A percentile compares a stretch with the other conserved stretches of the same genome.
phyloP scores from a whole-genome alignment of 2,329 filamentous ascomycete species.

The Colletotrichum incanum region DNA sequence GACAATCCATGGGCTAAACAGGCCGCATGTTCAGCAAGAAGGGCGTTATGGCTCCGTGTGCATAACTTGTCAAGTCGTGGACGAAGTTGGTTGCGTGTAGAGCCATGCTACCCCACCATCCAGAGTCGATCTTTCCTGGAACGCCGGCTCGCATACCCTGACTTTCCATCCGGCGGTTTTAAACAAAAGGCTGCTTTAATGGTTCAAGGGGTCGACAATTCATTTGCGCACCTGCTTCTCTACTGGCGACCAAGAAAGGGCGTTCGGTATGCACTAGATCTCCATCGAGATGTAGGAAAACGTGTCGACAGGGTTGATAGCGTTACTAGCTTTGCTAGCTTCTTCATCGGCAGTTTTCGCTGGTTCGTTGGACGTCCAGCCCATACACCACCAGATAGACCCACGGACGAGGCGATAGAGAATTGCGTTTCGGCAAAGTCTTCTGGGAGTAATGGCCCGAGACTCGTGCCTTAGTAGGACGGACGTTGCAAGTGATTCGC shows the following conservation, averaged over 20 bases:
- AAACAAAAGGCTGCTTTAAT: background rate
- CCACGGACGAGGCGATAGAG: no score
- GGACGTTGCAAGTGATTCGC: background rate
- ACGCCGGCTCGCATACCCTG: background rate
- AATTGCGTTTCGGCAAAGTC: background rate
- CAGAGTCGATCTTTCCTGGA: conserved; percentile 1
- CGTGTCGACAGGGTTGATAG: conserved; percentile 21
- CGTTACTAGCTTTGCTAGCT: background rate
- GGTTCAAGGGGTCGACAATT: conserved; percentile 13
- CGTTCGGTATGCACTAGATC: conserved; percentile 14
- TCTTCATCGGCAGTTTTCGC: conserved; percentile 1
- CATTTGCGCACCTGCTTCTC: conserved; percentile 16
- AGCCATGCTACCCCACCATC: background rate
- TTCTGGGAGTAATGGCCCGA: background rate
- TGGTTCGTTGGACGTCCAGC: background rate
- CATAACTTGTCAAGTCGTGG: background rate
- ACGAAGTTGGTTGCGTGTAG: background rate
- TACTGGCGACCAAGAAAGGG: background rate
- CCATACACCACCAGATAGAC: background rate
- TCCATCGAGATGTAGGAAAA: conserved; percentile 13
- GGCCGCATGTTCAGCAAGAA: background rate
- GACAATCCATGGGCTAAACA: background rate
- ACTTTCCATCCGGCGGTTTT: conserved; percentile 14
- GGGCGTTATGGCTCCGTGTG: background rate
- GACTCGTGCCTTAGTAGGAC: background rate